Conservation (phyloP, 192 early-diverging fungal species). For the Backusella mclennaniae region DNA sequence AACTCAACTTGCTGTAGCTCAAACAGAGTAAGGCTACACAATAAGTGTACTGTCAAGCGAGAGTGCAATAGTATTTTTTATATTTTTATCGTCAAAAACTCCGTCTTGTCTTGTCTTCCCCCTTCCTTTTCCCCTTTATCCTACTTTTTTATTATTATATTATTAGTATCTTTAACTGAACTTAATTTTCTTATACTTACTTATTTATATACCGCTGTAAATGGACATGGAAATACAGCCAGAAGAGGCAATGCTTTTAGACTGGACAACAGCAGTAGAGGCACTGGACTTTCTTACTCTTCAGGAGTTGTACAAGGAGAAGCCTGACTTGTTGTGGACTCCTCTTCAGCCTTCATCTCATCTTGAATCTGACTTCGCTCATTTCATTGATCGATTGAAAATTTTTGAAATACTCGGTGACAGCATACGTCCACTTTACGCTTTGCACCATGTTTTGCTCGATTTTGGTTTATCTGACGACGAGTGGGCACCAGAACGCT, state of each 20-base stretch:
- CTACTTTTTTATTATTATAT: neutral
- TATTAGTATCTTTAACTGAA: neutral
- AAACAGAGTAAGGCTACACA: neutral
- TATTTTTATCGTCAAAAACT: constrained; percentile 2
- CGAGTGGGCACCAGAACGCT: constrained; percentile 14
- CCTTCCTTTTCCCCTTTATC: neutral
- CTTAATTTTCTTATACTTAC: neutral
- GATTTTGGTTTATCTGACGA: constrained; percentile 12
- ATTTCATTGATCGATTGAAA: constrained; percentile 10
- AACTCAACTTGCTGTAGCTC: constrained; percentile 5
- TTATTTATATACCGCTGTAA: constrained; percentile 1
- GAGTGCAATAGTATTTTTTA: neutral
- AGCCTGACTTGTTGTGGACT: constrained; percentile 16
- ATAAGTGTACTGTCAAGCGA: neutral
- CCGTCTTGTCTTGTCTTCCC: neutral
- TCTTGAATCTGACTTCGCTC: constrained; percentile 11
- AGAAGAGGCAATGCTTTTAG: neutral
- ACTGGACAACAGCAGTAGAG: constrained; percentile 16
- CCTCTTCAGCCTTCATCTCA: neutral
- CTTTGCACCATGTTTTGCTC: constrained; percentile 9
- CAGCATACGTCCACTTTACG: neutral
- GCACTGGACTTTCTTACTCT: constrained; percentile 5
- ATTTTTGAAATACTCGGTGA: constrained; percentile 5
- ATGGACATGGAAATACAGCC: neutral
- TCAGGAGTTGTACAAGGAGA: constrained; percentile 1